Base-by-base conservation (phyloP, 2,329 filamentous ascomycete genomes). In the Hypoxylon sp. region DNA sequence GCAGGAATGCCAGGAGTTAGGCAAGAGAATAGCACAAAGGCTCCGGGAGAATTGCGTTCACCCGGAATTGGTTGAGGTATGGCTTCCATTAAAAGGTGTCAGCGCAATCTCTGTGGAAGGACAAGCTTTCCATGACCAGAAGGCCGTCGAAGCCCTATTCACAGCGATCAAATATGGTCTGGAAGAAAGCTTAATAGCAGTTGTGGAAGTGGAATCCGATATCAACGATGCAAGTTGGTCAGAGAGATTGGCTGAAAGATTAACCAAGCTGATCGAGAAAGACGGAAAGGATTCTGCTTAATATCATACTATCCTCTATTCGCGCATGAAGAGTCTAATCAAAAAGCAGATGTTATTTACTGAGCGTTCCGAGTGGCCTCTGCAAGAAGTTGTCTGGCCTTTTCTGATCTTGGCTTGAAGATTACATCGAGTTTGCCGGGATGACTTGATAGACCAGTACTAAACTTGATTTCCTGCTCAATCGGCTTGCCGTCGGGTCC, bases 61-160 rank as follows among this genome's bases (percentile, higher is more conserved):
- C 11, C 72, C 73, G 7, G 64, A 71, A 0, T 64, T 71, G 43
- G 73, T 82, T 1, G 72, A 82, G 56, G 75, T 90, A 0, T 78
- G 85, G 69, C 63, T 89, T 5, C 87, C 87, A 0, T 72, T 66
- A 7, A 79, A 77, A 1, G 86, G 86, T 0, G 67, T 88, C 8
- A 89, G 86, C 63, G 77, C 82, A 71, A 75, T 90, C 35, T 75
- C 82, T 5, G 76, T 73, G 0, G 62, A 73, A 1, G 81, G 75
- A 0, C 78, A 76, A 3, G 73, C 78, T 0, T 90, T 88, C 58
- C 73, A 79, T 59, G 62, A 79, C 65, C 41, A 32, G 5, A 47
- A 65, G 5, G 73, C 75, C 0, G 74, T 79, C 13, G 75, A 70
- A 1, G 77, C 71, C 2, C 71, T 82, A 0, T 89, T 87, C 61